Percentiles rank a stretch among this genome's conserved stretches.
These are phyloP conservation scores for Pichia phayaonensis DNA, from an alignment of 805 yeast genomes.

Conservation along the genomic window DNA sequence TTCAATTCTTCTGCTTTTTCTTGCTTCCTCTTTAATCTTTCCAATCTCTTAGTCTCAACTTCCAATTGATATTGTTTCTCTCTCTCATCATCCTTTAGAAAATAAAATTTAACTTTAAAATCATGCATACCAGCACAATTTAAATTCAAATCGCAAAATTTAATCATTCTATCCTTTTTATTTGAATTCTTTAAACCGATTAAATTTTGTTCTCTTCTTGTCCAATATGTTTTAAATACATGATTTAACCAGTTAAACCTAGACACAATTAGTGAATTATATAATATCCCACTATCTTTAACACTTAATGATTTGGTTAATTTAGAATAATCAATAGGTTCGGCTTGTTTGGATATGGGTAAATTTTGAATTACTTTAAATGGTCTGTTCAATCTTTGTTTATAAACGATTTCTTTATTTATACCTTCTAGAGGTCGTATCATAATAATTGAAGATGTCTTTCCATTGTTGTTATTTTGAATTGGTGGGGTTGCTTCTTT, in stretches of 20 bases:
- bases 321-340: conserved; percentile 51
- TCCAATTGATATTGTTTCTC: conserved; percentile 36
- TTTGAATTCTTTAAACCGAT: conserved; percentile 34
- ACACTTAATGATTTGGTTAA: conserved; percentile 60
- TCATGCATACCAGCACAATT: conserved; percentile 70
- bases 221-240: conserved; percentile 76
- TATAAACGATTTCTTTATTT: conserved; percentile 23
- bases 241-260: conserved; percentile 59
- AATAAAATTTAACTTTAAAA: conserved; percentile 69
- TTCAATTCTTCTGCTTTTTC: conserved; percentile 19
- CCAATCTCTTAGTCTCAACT: conserved; percentile 23
- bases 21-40: conserved; percentile 28
- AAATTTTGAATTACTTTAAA: conserved; percentile 57
- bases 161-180: conserved; percentile 78
- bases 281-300: conserved; percentile 65
- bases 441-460: conserved; percentile 10
- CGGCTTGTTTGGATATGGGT: conserved; percentile 48
- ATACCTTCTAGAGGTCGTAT: conserved; percentile 26
- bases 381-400: conserved; percentile 39
- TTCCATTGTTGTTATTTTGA: background rate
- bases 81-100: conserved; percentile 73
- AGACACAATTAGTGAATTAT: conserved; percentile 65
- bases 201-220: conserved; percentile 39
- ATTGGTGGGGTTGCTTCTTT: background rate
- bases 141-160: conserved; percentile 68